These are phyloP conservation scores for Penicillium samsonianum DNA, from an alignment of 495 filamentous ascomycete species.

Conservation along the genomic window DNA sequence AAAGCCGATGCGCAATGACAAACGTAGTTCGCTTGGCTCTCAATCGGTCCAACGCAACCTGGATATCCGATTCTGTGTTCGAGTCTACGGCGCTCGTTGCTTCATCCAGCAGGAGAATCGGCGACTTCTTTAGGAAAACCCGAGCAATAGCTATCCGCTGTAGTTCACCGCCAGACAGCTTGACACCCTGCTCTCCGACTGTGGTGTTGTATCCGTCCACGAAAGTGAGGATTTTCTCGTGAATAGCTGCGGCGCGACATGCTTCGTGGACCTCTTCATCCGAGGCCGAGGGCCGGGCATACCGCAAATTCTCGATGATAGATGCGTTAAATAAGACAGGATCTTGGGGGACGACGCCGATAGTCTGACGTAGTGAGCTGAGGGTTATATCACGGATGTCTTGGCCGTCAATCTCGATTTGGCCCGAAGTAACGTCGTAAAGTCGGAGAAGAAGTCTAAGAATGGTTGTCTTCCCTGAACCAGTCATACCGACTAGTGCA, in stretches of 20 bases:
- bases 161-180: constrained; percentile 72
- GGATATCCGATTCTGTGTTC: constrained; percentile 54
- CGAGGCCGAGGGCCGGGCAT: constrained; percentile 60
- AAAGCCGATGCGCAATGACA: constrained; percentile 65
- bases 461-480: constrained; percentile 75
- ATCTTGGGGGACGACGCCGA: constrained; percentile 72
- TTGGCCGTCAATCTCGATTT: constrained; percentile 72
- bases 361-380: constrained; percentile 62
- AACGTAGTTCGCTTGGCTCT: constrained; percentile 34
- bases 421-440: constrained; percentile 66
- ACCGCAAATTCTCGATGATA: constrained; percentile 73
- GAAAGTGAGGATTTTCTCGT: constrained; percentile 67
- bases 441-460: constrained; percentile 70
- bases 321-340: constrained; percentile 71
- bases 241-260: constrained; percentile 67
- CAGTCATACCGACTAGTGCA: constrained; percentile 76
- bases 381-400: constrained; percentile 69
- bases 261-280: constrained; percentile 69
- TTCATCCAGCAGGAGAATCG: constrained; percentile 59
- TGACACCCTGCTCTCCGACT: constrained; percentile 64
- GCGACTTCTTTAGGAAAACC: constrained; percentile 48
- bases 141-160: constrained; percentile 79
- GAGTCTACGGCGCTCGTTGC: constrained; percentile 58
- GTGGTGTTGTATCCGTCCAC: constrained; percentile 62
- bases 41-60: constrained; percentile 41